Conservation (phyloP, 1,284 basidiomycete species). For the Cerrena zonata region DNA sequence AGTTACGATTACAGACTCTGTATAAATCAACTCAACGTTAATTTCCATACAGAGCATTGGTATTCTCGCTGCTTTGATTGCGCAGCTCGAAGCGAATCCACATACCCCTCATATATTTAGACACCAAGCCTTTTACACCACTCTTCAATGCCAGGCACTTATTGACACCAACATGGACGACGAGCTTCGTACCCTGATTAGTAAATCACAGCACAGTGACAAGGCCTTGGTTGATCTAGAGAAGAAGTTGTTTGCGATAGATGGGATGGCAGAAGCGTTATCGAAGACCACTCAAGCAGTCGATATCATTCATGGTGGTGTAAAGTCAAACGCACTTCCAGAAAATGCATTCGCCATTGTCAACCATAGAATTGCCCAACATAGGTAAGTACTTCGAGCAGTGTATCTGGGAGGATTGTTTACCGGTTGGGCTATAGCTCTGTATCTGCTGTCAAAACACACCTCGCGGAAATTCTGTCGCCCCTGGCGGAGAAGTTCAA, state of each 20-base stretch:
- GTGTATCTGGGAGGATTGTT: not conserved
- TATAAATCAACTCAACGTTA: not conserved
- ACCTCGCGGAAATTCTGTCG: conserved; percentile 34
- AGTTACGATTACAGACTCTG: too few species aligned
- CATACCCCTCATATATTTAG: conserved; percentile 31
- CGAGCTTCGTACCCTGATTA: conserved; percentile 33
- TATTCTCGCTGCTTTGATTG: conserved; percentile 46
- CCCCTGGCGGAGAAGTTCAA: conserved; percentile 42
- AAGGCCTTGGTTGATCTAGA: conserved; percentile 39
- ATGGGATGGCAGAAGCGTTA: conserved; percentile 27
- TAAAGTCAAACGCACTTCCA: conserved; percentile 53
- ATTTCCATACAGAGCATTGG: conserved; percentile 42
- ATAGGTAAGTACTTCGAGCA: conserved; percentile 24
- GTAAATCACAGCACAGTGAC: conserved; percentile 33
- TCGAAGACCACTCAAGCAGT: conserved; percentile 68
- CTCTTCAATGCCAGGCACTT: conserved; percentile 35
- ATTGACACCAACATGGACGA: conserved; percentile 39
- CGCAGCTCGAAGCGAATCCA: conserved; percentile 46
- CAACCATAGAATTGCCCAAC: conserved; percentile 48
- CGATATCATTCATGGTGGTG: conserved; percentile 61
- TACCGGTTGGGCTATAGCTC: conserved; percentile 35
- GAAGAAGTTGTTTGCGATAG: conserved; percentile 27
- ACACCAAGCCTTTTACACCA: conserved; percentile 22
- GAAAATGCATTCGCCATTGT: conserved; percentile 47
- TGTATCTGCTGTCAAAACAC: conserved; percentile 36